Percentiles rank a stretch among this genome's conserved stretches.
These are phyloP conservation scores for Alliaria petiolata DNA, from an alignment of 345 rosid species.

Conservation along the genomic window DNA sequence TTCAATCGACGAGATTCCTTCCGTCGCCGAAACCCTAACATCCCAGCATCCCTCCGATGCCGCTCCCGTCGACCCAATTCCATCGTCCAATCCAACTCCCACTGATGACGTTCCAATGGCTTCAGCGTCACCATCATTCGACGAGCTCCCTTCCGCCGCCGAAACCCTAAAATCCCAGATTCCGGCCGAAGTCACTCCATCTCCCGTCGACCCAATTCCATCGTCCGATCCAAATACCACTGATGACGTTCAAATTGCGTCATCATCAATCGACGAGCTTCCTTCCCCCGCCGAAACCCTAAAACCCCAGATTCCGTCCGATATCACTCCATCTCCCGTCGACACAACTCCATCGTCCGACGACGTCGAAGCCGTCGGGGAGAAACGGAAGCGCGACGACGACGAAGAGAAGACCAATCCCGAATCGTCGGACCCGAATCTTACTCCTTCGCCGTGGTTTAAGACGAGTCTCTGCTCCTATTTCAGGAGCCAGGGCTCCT, in stretches of 20 bases:
- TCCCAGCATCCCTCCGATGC: conserved; percentile 6
- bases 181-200: conserved; percentile 11
- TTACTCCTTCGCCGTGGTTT: conserved; percentile 42
- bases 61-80: not conserved
- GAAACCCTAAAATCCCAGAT: conserved; percentile 30
- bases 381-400: conserved; percentile 64
- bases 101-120: no score
- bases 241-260: conserved; percentile 29
- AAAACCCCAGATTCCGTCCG: conserved; percentile 25
- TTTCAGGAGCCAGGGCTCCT: conserved; percentile 56
- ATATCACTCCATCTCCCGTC: not conserved
- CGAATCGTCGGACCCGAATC: conserved; percentile 22
- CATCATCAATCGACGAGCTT: conserved; percentile 40
- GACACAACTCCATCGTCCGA: not conserved
- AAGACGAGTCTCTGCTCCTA: conserved; percentile 91
- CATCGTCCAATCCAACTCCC: not conserved
- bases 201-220: conserved; percentile 21
- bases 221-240: conserved; percentile 25
- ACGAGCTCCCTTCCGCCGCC: conserved; percentile 28
- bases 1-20: conserved; percentile 34
- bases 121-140: not conserved
- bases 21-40: conserved; percentile 27
- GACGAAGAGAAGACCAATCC: conserved; percentile 12
- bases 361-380: conserved; percentile 36
- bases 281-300: conserved; percentile 20